A percentile compares a stretch with the other conserved stretches of the same genome.
These are phyloP conservation scores for Tilletia walkeri DNA, from an alignment of 1,284 basidiomycete genomes.

Conservation along the genomic window DNA sequence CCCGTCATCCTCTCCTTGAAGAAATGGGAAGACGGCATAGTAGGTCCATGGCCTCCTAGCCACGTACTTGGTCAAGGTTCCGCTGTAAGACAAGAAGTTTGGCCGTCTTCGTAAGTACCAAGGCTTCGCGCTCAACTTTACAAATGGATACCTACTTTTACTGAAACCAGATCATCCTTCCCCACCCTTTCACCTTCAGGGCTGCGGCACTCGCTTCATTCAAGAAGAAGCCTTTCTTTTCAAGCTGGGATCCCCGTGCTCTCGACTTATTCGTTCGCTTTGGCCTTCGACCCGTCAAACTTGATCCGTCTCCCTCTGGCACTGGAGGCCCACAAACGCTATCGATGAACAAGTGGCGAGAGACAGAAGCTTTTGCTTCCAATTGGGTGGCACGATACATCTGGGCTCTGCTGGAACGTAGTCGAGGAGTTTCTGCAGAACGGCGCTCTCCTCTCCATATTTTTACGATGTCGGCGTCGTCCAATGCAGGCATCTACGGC, in stretches of 20 bases:
- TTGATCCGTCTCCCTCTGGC: slow-evolving; percentile 22
- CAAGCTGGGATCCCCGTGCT: slow-evolving; percentile 69
- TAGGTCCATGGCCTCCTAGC: background rate
- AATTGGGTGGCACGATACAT: slow-evolving; percentile 32
- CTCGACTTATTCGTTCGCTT: slow-evolving; percentile 69
- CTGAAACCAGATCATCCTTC: slow-evolving; percentile 62
- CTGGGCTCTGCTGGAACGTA: slow-evolving; percentile 22
- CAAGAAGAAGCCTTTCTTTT: slow-evolving; percentile 68
- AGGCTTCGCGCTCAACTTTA: slow-evolving; percentile 16
- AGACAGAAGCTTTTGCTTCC: slow-evolving; percentile 39
- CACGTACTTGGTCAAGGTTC: background rate
- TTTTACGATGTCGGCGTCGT: slow-evolving; percentile 27
- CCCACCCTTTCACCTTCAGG: slow-evolving; percentile 58
- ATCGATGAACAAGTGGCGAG: slow-evolving; percentile 44
- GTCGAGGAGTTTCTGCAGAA: slow-evolving; percentile 4
- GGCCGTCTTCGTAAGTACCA: slow-evolving; percentile 18
- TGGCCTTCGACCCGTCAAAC: slow-evolving; percentile 59
- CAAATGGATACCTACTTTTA: slow-evolving; percentile 5
- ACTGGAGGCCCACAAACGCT: slow-evolving; percentile 34
- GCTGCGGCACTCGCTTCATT: slow-evolving; percentile 56
- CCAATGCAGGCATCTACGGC: slow-evolving; percentile 23
- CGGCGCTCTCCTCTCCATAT: slow-evolving; percentile 21
- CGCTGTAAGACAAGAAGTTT: slow-evolving; percentile 25
- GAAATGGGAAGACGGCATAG: slow-evolving; percentile 18
- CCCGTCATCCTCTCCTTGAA: slow-evolving; percentile 65